A percentile compares a stretch with the other conserved stretches of the same genome.
These are phyloP conservation scores for Fagopyrum esculentum DNA, from an alignment of 148 eudicot species.

Conservation along the genomic window DNA sequence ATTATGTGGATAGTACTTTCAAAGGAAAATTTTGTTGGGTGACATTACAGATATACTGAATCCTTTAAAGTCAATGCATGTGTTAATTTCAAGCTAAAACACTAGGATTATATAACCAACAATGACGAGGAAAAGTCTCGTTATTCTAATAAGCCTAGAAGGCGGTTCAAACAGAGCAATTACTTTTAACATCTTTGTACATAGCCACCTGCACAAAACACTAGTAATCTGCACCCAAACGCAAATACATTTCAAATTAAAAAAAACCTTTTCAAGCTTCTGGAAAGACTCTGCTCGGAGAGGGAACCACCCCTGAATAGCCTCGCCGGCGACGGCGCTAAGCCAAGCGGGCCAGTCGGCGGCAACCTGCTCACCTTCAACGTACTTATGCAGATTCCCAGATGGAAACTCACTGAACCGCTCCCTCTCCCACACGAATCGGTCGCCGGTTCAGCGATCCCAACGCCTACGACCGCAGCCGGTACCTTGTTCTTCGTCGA, in stretches of 20 bases:
- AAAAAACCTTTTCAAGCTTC: slow-evolving; percentile 71
- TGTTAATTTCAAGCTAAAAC: background rate
- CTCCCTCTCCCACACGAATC: slow-evolving; percentile 46
- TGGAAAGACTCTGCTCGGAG: slow-evolving; percentile 68
- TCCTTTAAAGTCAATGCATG: background rate
- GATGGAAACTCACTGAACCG: slow-evolving; percentile 73
- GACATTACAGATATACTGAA: background rate
- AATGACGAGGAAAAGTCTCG: too few relatives aligned
- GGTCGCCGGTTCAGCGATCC: slow-evolving; percentile 40
- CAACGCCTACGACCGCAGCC: slow-evolving; percentile 45
- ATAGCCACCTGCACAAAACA: slow-evolving; percentile 50
- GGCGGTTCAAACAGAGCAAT: slow-evolving; percentile 58
- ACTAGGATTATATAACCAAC: too few relatives aligned
- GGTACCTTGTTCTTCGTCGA: slow-evolving; percentile 35
- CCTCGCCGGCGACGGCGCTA: slow-evolving; percentile 92
- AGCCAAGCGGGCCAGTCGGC: slow-evolving; percentile 99
- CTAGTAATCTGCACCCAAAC: background rate
- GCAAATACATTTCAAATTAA: background rate
- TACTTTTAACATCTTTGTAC: slow-evolving; percentile 76
- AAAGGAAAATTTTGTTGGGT: background rate
- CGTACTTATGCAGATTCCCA: slow-evolving; percentile 77
- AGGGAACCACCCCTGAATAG: slow-evolving; percentile 93
- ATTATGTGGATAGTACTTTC: background rate
- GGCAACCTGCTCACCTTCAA: slow-evolving; percentile 79
- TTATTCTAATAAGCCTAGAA: too few relatives aligned